Conservation (phyloP, 169 alveolate species). For the Plasmodium berghei region DNA sequence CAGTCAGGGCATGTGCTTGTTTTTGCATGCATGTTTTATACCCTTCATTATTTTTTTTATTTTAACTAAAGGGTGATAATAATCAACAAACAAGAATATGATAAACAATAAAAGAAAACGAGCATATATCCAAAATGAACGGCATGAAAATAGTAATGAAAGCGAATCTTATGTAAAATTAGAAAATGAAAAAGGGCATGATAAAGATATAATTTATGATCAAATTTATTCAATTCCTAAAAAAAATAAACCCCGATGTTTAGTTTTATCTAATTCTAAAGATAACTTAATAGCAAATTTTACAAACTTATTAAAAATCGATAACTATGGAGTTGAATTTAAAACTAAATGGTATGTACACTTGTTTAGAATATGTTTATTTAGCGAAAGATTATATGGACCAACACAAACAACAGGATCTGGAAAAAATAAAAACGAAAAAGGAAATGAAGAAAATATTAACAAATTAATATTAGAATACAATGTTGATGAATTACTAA, state of each 20-base stretch:
- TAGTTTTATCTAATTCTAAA: constrained; percentile 36
- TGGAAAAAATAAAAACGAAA: neutral
- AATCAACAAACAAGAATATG: neutral
- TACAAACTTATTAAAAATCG: constrained; percentile 12
- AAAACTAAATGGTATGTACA: constrained; percentile 63
- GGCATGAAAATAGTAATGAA: neutral
- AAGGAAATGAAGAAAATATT: constrained; percentile 14
- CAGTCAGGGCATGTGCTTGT: no score
- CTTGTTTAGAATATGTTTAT: constrained; percentile 46
- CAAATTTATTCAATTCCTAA: constrained; percentile 57
- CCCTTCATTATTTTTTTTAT: neutral
- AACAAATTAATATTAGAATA: constrained; percentile 37
- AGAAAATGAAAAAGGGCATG: constrained; percentile 9
- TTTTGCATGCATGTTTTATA: neutral
- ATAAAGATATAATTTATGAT: constrained; percentile 66
- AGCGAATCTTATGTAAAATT: no score
- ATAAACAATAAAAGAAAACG: constrained; percentile 8
- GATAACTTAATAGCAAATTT: constrained; percentile 43
- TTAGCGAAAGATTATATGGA: constrained; percentile 27
- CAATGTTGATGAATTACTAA: constrained; percentile 46
- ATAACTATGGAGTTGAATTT: constrained; percentile 10
- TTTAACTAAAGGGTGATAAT: neutral
- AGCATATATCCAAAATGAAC: constrained; percentile 1
- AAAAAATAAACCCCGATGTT: constrained; percentile 68
- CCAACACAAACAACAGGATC: neutral